Conservation (phyloP, 176 grass and related monocot species). For the Oryza australiensis region DNA sequence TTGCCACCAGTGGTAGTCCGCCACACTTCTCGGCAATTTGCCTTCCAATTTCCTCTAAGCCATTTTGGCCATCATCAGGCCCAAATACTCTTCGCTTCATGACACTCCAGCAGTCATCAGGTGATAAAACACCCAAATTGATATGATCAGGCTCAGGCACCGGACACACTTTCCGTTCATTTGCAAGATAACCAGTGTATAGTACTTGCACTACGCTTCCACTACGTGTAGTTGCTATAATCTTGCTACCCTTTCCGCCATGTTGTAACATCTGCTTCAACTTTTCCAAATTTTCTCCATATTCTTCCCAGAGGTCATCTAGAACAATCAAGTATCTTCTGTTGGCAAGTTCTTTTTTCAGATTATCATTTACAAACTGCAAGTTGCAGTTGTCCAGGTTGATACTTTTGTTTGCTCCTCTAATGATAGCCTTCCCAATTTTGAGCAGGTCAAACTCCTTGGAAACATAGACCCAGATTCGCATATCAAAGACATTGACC, state of each 20-base stretch:
- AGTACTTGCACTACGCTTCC: not conserved
- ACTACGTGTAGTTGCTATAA: not conserved
- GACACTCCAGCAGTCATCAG: not conserved
- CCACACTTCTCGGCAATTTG: slow-evolving; percentile 36
- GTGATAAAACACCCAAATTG: not conserved
- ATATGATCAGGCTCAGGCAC: not conserved
- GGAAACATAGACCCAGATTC: not conserved
- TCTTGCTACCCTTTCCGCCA: not conserved
- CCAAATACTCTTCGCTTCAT: slow-evolving; percentile 5
- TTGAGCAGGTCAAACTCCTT: not conserved
- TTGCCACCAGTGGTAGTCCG: slow-evolving; percentile 44
- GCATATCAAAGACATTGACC: not conserved
- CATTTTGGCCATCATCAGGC: not conserved
- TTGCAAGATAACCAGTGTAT: not conserved
- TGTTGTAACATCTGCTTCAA: not conserved
- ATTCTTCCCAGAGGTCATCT: not conserved
- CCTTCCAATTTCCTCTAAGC: slow-evolving; percentile 16
- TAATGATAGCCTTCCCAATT: not conserved
- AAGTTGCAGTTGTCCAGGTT: not conserved
- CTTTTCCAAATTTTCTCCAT: not conserved
- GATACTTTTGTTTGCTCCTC: not conserved
- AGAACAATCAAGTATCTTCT: not conserved
- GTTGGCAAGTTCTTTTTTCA: not conserved
- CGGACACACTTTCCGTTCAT: not conserved
- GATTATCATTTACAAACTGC: not conserved